A percentile compares a stretch with the other conserved stretches of the same genome.
Evolutionary conservation across 345 rosid species (phyloP).

Genomic region (Eucalyptus shirleyi): DNA sequence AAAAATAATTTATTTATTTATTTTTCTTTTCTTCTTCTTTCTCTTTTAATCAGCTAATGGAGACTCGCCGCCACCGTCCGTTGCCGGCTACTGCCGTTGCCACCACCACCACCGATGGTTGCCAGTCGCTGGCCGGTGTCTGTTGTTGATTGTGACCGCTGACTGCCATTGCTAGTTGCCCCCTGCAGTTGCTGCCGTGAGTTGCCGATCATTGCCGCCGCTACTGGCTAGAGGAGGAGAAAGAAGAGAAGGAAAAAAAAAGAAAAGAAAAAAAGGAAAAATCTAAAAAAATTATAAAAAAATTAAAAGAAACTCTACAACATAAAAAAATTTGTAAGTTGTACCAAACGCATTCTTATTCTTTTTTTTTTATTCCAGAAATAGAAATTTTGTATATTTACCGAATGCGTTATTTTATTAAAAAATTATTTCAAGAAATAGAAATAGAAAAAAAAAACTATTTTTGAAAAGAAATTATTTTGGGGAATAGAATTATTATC

Average conservation of each 20-base stretch:
- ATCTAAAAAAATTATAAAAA: too few relatives aligned
- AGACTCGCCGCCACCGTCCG: rapidly evolving
- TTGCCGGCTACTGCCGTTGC: rapidly evolving
- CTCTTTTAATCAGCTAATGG: too few relatives aligned
- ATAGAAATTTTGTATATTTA: too few relatives aligned
- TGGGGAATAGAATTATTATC: rapidly evolving
- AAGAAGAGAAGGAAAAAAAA: too few relatives aligned
- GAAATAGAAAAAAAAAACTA: too few relatives aligned
- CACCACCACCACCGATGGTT: rapidly evolving
- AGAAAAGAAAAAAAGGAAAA: too few relatives aligned
- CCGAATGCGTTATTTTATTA: rapidly evolving
- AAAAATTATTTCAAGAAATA: too few relatives aligned
- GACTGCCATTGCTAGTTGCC: rapidly evolving
- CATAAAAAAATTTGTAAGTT: rapidly evolving
- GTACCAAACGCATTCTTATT: rapidly evolving
- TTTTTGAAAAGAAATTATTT: too few relatives aligned
- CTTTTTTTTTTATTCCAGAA: rapidly evolving
- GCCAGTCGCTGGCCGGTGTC: rapidly evolving
- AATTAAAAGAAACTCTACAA: too few relatives aligned
- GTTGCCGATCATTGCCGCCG: rapidly evolving
- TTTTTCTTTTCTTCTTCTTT: too few relatives aligned
- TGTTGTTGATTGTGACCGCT: rapidly evolving
- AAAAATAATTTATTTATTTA: too few relatives aligned
- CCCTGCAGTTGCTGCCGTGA: rapidly evolving
- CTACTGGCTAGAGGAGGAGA: too few relatives aligned